Conservation (phyloP, 2,329 filamentous ascomycete genomes). For the Incumbomyces delicatus region DNA sequence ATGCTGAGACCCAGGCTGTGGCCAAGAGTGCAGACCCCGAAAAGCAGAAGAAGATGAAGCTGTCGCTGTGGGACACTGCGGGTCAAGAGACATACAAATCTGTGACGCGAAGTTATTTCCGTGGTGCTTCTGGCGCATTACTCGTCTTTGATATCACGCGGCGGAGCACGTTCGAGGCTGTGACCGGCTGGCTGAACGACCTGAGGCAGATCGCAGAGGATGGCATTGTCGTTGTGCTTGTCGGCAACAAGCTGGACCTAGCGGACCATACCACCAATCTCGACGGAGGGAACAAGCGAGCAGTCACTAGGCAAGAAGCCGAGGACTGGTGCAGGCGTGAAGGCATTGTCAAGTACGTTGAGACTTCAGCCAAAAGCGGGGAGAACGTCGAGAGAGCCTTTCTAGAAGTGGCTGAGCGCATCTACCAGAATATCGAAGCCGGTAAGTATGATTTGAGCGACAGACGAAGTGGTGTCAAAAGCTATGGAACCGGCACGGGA, state of each 20-base stretch:
- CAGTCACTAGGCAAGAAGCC: slow-evolving; percentile 74
- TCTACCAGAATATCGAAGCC: slow-evolving; percentile 93
- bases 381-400: slow-evolving; percentile 92
- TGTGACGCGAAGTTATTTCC: slow-evolving; percentile 88
- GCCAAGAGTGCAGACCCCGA: not conserved
- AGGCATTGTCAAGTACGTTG: slow-evolving; percentile 83
- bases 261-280: slow-evolving; percentile 35
- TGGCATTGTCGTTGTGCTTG: slow-evolving; percentile 85
- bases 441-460: slow-evolving; percentile 93
- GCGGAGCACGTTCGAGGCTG: slow-evolving; percentile 73
- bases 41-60: slow-evolving; percentile 24
- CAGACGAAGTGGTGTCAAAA: slow-evolving; percentile 82
- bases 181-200: slow-evolving; percentile 88
- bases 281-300: slow-evolving; percentile 43
- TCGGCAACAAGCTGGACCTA: slow-evolving; percentile 91
- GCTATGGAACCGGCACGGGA: slow-evolving; percentile 33
- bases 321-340: slow-evolving; percentile 81
- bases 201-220: slow-evolving; percentile 90
- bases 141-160: slow-evolving; percentile 93
- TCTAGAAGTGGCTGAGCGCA: slow-evolving; percentile 83
- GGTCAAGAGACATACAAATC: slow-evolving; percentile 97
- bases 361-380: slow-evolving; percentile 91
- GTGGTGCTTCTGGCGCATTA: slow-evolving; percentile 65
- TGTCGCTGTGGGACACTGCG: slow-evolving; percentile 84
- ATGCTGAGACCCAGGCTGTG: slow-evolving; percentile 3